phyloP scores from a whole-genome alignment of 176 grass and related monocot genomes.

The Puccinellia tenuiflora region DNA sequence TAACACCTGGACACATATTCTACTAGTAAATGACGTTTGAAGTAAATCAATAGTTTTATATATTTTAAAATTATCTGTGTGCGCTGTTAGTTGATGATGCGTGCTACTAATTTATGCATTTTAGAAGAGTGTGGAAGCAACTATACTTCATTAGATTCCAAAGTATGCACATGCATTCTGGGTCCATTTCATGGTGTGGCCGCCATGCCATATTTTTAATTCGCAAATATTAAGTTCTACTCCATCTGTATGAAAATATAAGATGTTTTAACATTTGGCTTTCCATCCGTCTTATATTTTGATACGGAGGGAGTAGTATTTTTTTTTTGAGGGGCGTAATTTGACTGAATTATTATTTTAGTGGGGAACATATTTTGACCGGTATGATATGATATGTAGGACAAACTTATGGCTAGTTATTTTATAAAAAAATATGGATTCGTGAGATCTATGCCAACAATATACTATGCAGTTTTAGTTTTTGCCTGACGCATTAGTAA shows the following conservation, averaged over 20 bases:
- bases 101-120: not conserved
- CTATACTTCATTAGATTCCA: conserved; percentile 19
- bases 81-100: not conserved
- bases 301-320: too few species aligned
- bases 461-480: not conserved
- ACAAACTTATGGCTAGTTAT: conserved; percentile 18
- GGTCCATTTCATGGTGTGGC: conserved; percentile 16
- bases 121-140: conserved; percentile 36
- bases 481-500: not conserved
- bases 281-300: too few species aligned
- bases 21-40: not conserved
- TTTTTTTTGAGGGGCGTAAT: conserved; percentile 20
- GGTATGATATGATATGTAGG: conserved; percentile 9
- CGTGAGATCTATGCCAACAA: conserved; percentile 14
- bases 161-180: conserved; percentile 28
- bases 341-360: conserved; percentile 41
- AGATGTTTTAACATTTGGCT: too few species aligned
- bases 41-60: not conserved
- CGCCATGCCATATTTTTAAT: not conserved
- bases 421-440: conserved; percentile 26
- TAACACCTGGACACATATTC: not conserved
- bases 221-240: not conserved
- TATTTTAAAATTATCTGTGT: not conserved
- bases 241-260: too few species aligned
- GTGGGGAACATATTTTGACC: conserved; percentile 19